A percentile compares a stretch with the other conserved stretches of the same genome.
These are phyloP conservation scores for Phytophthora meadii DNA, from an alignment of 352 stramenopile species.

Conservation along the genomic window DNA sequence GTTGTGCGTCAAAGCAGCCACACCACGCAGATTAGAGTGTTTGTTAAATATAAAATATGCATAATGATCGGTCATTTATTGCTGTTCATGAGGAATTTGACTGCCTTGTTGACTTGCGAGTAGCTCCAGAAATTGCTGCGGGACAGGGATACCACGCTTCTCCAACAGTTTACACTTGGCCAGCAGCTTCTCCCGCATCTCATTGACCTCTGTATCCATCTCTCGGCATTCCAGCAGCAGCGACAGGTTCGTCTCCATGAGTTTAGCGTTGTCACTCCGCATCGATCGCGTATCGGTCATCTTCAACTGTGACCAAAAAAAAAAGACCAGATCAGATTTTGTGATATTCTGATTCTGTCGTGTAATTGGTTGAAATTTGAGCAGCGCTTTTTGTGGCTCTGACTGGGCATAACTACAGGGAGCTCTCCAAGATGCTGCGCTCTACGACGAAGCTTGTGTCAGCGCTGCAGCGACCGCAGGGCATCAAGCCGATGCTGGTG, in stretches of 20 bases:
- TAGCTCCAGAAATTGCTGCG: slow-evolving; percentile 37
- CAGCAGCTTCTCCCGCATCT: slow-evolving; percentile 36
- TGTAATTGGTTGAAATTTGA: slow-evolving; percentile 20
- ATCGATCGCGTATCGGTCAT: slow-evolving; percentile 35
- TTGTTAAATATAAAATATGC: no score
- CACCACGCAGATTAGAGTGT: neutral
- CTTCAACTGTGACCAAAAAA: neutral
- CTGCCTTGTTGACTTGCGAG: slow-evolving; percentile 24
- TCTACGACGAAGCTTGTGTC: slow-evolving; percentile 38
- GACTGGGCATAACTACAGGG: slow-evolving; percentile 21
- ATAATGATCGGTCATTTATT: neutral
- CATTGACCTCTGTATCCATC: slow-evolving; percentile 46
- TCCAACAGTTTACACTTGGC: slow-evolving; percentile 37
- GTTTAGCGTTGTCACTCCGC: slow-evolving; percentile 50
- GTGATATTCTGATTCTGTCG: neutral
- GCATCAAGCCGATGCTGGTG: slow-evolving; percentile 48
- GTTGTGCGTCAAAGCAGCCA: slow-evolving; percentile 39
- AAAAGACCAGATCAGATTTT: neutral
- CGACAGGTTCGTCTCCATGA: slow-evolving; percentile 65
- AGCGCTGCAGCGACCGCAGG: slow-evolving; percentile 50
- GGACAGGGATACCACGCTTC: slow-evolving; percentile 32
- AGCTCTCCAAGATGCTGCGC: slow-evolving; percentile 44
- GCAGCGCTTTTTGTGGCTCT: slow-evolving; percentile 31
- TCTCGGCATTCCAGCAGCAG: slow-evolving; percentile 64
- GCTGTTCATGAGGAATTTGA: slow-evolving; percentile 5